Evolutionary conservation across 202 grass and related monocot genomes (phyloP), one percentile per base, ranked within the genome.

Genomic region (Schoenoplectus tabernaemontani): DNA sequence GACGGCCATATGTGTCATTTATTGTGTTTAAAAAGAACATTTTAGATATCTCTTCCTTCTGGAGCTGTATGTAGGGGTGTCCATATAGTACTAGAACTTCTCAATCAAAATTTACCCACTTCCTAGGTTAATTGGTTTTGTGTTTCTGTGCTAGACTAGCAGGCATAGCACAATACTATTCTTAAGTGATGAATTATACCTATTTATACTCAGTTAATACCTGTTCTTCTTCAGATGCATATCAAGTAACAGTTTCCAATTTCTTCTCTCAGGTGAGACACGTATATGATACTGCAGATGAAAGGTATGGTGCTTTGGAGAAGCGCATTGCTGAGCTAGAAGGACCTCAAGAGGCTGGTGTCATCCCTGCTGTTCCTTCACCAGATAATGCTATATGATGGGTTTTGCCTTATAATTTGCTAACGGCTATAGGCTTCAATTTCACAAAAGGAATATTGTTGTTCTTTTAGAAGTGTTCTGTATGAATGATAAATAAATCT

Each of bases 301-400:
- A 76, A 43, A 80, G 34, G n/a, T 91, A 87, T 85, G 80, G 62
- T 56, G 67, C 78, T 80, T 62, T 93, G 24, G 86, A 93, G 46
- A 85, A 86, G 34, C 79, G 86, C 59, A 80, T 93, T 81, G 66
- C 65, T 23, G 82, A 86, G 78, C 64, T 93, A 83, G 91, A 93
- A 81, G 79, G 74, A 20, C 88, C 87, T 70, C 79, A 81, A 57
- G 81, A 73, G 32, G 11, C 46, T 4, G 82, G 50, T 44, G 7
- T 74, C 69, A 68, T 75, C 79, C 47, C 9, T 2, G 5, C 78
- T 79, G 75, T 59, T 83, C 54, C 13, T 3, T 84, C 78, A 30
- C 68, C 64, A 68, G 80, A 74, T 76, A 16, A 13, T 28, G 34
- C 30, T 83, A 63, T 88, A 65, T 83, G 76, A 83, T 78, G 85